Conservation (phyloP, 208 protist genomes). For the Crithidia sp. region DNA sequence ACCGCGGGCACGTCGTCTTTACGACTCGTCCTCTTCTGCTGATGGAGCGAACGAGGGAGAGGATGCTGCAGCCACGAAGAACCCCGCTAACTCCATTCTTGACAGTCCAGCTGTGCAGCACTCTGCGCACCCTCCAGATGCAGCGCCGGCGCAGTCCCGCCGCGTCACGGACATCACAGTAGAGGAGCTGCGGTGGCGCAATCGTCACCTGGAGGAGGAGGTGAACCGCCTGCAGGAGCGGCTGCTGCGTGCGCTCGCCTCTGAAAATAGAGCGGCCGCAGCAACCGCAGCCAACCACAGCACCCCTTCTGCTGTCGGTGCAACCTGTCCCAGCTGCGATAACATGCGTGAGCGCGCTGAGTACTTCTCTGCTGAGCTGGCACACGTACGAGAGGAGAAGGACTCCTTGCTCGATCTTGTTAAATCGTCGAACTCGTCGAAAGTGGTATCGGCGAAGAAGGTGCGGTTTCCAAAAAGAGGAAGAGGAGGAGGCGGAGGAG, state of each 20-base stretch:
- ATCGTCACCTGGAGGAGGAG: conserved; percentile 45
- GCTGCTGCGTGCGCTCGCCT: conserved; percentile 9
- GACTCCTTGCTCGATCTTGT: conserved; percentile 29
- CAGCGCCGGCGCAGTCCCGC: neutral
- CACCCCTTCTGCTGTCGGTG: neutral
- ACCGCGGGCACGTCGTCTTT: conserved; percentile 12
- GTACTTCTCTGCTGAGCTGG: conserved; percentile 40
- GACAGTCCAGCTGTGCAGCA: no score
- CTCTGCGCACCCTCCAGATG: neutral
- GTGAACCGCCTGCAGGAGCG: conserved; percentile 35
- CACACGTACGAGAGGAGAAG: conserved; percentile 40
- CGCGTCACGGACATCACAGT: conserved; percentile 39
- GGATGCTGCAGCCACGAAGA: neutral
- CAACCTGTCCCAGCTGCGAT: conserved; percentile 12
- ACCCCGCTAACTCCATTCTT: neutral
- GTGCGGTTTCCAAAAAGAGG: no score
- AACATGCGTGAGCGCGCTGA: conserved; percentile 26
- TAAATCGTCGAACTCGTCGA: neutral
- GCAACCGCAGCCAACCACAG: no score
- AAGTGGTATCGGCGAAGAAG: neutral
- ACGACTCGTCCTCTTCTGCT: neutral
- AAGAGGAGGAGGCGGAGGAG: no score
- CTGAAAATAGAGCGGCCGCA: no score
- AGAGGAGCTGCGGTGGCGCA: conserved; percentile 62
- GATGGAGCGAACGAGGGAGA: neutral